Evolutionary conservation across 768 basidiomycete genomes (phyloP), one percentile per base, ranked within the genome.

Genomic region (Dendrothele bispora): DNA sequence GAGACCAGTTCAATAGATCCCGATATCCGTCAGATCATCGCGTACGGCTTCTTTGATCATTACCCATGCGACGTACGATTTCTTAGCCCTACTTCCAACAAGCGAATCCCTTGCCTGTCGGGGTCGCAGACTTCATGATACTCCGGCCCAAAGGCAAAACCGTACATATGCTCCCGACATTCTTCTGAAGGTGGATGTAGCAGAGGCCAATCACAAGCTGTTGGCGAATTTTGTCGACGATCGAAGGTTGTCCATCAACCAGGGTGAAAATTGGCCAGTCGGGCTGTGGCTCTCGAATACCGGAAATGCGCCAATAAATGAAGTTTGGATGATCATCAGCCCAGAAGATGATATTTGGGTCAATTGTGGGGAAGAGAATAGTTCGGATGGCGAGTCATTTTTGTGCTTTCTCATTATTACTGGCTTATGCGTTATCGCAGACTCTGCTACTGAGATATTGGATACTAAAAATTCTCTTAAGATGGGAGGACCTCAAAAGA

Each of bases 71-170:
- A 72, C 70, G 35, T 91, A 86, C 53, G 64, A 82, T 25, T 95
- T 94, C 61, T 76, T 94, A 27, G 80, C 81, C 4, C 74, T 91
- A 26, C 74, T 95, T 17, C 82, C 87, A 2, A 72, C 75, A 21
- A 72, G 61, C 1, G 93, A 95, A 62, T 68, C 82, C 1, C 73
- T 94, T 3, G 72, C 80, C 7, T 74, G 73, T 27, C 84, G 82
- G n/a, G 93, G 94, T 12, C 80, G 74, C 37, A 73, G 93, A 42
- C 70, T 97, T 10, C 82, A 94, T 43, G 80, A 83, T 44, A 93
- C 92, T 2, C 74, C 78, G 25, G 68, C 77, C 12, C 88, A 95
- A 55, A 72, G 84, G 38, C 81, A 85, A 53, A 73, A 62, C 24
- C 80, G 81, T 10, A 79, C 80, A 2, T 95, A 95, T 60, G 85